Percentiles rank a stretch among this genome's conserved stretches.
phyloP scores from a whole-genome alignment of 306 rosid species.

The Malus orientalis region DNA sequence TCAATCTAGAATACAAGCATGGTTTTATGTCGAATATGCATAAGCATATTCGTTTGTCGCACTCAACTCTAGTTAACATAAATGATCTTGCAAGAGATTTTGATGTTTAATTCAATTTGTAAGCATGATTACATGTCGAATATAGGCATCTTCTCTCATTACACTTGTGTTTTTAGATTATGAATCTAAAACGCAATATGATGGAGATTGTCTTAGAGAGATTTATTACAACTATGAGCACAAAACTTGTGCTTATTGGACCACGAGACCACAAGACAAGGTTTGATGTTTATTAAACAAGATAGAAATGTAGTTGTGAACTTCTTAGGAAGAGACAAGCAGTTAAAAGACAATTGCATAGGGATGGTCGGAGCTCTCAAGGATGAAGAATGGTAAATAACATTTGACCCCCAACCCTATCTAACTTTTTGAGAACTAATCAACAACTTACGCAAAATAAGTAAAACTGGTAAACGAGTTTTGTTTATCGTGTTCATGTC shows the following conservation, averaged over 20 bases:
- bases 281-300: not conserved
- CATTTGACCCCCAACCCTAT: not conserved
- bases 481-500: too few relatives aligned
- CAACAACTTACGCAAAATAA: not conserved
- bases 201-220: not conserved
- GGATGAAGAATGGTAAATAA: not conserved
- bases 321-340: not conserved
- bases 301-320: not conserved
- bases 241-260: not conserved
- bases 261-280: not conserved
- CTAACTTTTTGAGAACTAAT: not conserved
- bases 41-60: not conserved
- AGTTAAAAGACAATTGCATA: not conserved
- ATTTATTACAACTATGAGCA: not conserved
- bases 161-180: not conserved
- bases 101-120: too few relatives aligned
- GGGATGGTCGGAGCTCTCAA: constrained; percentile 8
- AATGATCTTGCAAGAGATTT: too few relatives aligned
- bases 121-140: too few relatives aligned
- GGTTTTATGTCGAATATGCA: not conserved
- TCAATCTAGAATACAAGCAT: too few relatives aligned
- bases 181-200: not conserved
- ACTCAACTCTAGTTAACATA: too few relatives aligned
- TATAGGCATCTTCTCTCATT: too few relatives aligned
- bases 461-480: too few relatives aligned